Percentiles rank a stretch among this genome's conserved stretches.
These are phyloP conservation scores for Aspergillus sp. DNA, from an alignment of 2,329 filamentous ascomycete species.

Conservation along the genomic window DNA sequence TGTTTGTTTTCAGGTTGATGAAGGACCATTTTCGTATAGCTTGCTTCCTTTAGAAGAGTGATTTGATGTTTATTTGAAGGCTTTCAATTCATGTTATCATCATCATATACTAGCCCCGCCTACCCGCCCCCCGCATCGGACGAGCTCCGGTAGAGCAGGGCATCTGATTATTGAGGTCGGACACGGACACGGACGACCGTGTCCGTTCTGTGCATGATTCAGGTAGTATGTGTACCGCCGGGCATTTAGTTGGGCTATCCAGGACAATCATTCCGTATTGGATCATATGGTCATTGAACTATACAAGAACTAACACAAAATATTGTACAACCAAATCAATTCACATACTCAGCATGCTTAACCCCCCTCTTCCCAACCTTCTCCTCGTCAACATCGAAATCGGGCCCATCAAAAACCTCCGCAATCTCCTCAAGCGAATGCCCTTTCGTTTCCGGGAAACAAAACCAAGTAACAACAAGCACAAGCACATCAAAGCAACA, in stretches of 20 bases:
- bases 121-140: conserved; percentile 1
- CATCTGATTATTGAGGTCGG: background rate
- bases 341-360: background rate
- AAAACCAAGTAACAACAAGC: conserved; percentile 14
- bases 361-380: background rate
- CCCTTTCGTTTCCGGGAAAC: conserved; percentile 25
- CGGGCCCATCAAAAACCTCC: conserved; percentile 20
- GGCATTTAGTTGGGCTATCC: no score
- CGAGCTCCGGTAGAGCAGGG: background rate
- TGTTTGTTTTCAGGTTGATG: conserved; percentile 18
- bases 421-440: conserved; percentile 24
- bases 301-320: background rate
- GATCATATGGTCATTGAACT: background rate
- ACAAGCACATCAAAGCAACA: conserved; percentile 21
- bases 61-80: background rate
- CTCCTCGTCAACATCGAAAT: background rate
- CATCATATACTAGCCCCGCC: background rate
- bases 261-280: no score
- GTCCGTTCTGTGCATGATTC: background rate
- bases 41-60: background rate
- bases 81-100: background rate
- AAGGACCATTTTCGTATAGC: conserved; percentile 16
- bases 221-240: no score
- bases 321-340: background rate
- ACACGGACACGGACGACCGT: background rate